Evolutionary conservation across 345 rosid genomes (phyloP).

Genomic region (Eucalyptus marginata): DNA sequence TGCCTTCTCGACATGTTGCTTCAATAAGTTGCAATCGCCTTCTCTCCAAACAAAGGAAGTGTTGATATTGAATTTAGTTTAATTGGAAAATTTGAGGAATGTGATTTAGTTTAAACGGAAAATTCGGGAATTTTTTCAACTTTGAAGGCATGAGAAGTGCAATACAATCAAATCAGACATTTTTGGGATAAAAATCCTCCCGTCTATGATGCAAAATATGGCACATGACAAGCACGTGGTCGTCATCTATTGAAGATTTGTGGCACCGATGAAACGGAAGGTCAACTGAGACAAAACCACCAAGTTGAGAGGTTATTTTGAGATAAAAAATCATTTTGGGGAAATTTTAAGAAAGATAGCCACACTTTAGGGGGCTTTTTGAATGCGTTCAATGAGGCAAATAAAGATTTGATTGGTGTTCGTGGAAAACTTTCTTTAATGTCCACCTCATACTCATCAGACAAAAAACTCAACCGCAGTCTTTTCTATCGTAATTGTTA

Average conservation of each 20-base stretch:
- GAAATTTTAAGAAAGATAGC: background rate
- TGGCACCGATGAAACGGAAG: background rate
- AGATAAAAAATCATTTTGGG: background rate
- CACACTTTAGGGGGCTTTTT: background rate
- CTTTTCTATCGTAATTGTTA: background rate
- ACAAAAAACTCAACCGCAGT: too few relatives aligned
- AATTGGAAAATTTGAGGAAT: background rate
- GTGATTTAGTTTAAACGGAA: rapidly evolving
- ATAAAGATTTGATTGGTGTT: background rate
- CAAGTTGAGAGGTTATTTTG: background rate
- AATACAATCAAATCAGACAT: background rate
- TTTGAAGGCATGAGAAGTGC: background rate
- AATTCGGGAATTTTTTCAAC: background rate
- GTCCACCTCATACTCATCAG: rapidly evolving
- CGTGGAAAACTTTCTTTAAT: background rate
- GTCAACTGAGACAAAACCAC: background rate
- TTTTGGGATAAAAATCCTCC: background rate
- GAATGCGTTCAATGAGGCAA: background rate
- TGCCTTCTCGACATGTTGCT: rapidly evolving
- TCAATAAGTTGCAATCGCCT: rapidly evolving
- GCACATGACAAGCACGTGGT: background rate
- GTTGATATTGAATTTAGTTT: background rate
- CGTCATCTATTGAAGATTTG: background rate
- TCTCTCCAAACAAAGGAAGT: background rate
- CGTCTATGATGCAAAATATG: background rate